Conservation (phyloP, 1,284 basidiomycete genomes). For the Ganoderma sp. region DNA sequence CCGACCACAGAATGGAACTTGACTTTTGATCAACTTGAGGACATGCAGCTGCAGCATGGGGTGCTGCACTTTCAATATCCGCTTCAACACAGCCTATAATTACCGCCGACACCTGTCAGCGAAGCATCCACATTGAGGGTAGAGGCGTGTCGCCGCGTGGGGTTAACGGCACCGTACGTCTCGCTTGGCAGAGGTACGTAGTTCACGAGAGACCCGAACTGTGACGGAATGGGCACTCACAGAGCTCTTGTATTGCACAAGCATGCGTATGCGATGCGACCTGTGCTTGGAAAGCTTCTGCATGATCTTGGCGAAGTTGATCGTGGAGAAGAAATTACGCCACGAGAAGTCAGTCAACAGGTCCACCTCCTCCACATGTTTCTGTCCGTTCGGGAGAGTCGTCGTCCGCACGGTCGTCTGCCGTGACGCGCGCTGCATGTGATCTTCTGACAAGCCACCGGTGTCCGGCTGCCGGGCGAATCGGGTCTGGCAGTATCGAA, state of each 20-base stretch:
- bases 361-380: slow-evolving; percentile 86
- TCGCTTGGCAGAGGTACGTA: not conserved
- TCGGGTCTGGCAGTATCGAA: slow-evolving; percentile 88
- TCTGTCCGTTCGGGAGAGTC: slow-evolving; percentile 70
- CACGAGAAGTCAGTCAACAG: slow-evolving; percentile 94
- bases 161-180: not conserved
- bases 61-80: slow-evolving; percentile 92
- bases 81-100: slow-evolving; percentile 88
- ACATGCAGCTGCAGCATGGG: slow-evolving; percentile 94
- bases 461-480: slow-evolving; percentile 68
- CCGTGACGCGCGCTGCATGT: slow-evolving; percentile 60
- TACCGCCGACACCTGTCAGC: slow-evolving; percentile 23
- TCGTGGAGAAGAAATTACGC: slow-evolving; percentile 98
- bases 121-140: not conserved
- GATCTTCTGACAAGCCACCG: slow-evolving; percentile 56
- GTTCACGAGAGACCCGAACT: not conserved
- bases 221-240: slow-evolving; percentile 52
- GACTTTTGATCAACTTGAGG: slow-evolving; percentile 98
- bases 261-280: slow-evolving; percentile 92
- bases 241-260: slow-evolving; percentile 98
- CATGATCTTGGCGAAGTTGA: slow-evolving; percentile 98
- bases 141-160: not conserved
- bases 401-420: slow-evolving; percentile 61
- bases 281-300: slow-evolving; percentile 97
- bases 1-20: slow-evolving; percentile 97